Percentiles rank a stretch among this genome's conserved stretches.
Evolutionary conservation across 768 basidiomycete genomes (phyloP).

Genomic region (Lyophyllum shimeji): DNA sequence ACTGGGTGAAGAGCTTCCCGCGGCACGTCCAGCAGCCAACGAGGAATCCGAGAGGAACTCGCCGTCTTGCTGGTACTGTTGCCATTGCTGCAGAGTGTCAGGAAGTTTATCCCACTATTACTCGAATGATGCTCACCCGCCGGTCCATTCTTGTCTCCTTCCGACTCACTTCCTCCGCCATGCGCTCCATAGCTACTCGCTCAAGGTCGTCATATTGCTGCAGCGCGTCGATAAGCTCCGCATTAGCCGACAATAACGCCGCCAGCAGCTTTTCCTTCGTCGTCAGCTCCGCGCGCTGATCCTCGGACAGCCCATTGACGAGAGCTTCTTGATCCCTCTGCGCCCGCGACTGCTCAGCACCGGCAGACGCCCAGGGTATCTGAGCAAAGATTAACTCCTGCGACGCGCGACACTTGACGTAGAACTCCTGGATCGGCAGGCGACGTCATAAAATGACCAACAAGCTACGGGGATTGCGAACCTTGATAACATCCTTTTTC

Average conservation of each 20-base stretch:
- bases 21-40: slow-evolving; percentile 12
- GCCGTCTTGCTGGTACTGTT: slow-evolving; percentile 37
- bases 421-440: slow-evolving; percentile 69
- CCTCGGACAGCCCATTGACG: slow-evolving; percentile 24
- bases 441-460: neutral
- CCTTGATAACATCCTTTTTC: slow-evolving; percentile 66
- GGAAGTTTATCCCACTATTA: neutral
- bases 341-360: slow-evolving; percentile 69
- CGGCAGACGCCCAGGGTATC: slow-evolving; percentile 88
- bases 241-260: slow-evolving; percentile 72
- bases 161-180: slow-evolving; percentile 68
- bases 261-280: slow-evolving; percentile 75
- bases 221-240: slow-evolving; percentile 64
- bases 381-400: slow-evolving; percentile 86
- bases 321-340: slow-evolving; percentile 23
- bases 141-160: slow-evolving; percentile 67
- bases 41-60: slow-evolving; percentile 29
- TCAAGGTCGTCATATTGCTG: slow-evolving; percentile 78
- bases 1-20: slow-evolving; percentile 39
- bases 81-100: slow-evolving; percentile 24
- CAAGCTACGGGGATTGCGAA: slow-evolving; percentile 6
- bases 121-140: slow-evolving; percentile 44
- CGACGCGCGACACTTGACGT: slow-evolving; percentile 72
- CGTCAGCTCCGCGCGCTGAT: slow-evolving; percentile 47
- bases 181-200: slow-evolving; percentile 61